phyloP scores from a whole-genome alignment of 495 filamentous ascomycete genomes.

The Xylaria curta region DNA sequence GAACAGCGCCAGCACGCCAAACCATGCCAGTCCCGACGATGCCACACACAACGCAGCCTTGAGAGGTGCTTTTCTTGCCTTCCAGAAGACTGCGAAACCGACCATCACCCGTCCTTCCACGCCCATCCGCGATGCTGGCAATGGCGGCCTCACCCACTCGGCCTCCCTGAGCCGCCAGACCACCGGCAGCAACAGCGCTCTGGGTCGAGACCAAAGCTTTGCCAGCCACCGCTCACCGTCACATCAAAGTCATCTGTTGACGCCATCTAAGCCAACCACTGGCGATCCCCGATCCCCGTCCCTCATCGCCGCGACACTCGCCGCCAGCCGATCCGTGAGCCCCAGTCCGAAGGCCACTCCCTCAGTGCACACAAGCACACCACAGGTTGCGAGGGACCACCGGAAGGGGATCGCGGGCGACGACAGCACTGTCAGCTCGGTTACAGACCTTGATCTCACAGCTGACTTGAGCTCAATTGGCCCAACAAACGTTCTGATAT shows the following conservation, averaged over 20 bases:
- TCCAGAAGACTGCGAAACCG: conserved; percentile 44
- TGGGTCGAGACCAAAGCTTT: conserved; percentile 10
- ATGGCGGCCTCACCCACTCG: conserved; percentile 26
- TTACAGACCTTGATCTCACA: conserved; percentile 37
- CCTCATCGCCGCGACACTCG: conserved; percentile 62
- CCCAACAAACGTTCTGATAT: conserved; percentile 64
- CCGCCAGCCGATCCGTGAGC: conserved; percentile 58
- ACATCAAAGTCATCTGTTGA: conserved; percentile 30
- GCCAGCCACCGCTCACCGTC: conserved; percentile 20
- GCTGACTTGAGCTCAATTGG: conserved; percentile 61
- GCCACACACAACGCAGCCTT: conserved; percentile 47
- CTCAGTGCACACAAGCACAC: conserved; percentile 25
- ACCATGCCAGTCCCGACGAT: conserved; percentile 33
- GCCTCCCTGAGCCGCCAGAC: conserved; percentile 32
- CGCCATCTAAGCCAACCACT: conserved; percentile 23
- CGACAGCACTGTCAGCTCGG: conserved; percentile 36
- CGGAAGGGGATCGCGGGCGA: conserved; percentile 36
- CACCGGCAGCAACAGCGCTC: conserved; percentile 26
- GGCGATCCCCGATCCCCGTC: conserved; percentile 52
- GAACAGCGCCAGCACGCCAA: conserved; percentile 35
- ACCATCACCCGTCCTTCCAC: conserved; percentile 5
- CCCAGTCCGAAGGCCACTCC: conserved; percentile 45
- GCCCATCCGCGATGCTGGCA: not conserved
- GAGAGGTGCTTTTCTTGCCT: conserved; percentile 55
- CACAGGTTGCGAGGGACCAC: conserved; percentile 22